Percentiles rank a stretch among this genome's conserved stretches.
Evolutionary conservation across 176 grass and related monocot genomes (phyloP).

Genomic region (Elymus sibiricus): DNA sequence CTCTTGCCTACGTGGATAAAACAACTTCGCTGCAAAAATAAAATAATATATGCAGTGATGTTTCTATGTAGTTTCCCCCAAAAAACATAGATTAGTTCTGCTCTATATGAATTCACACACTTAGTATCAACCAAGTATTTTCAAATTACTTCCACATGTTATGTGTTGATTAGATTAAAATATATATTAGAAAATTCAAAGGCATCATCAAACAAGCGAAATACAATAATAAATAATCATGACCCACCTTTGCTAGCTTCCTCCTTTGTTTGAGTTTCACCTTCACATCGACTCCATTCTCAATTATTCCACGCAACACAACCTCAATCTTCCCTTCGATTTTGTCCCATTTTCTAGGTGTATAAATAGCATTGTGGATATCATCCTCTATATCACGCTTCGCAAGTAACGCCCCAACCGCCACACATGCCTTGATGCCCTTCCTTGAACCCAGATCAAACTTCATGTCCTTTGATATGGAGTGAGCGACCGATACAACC

Average conservation of each 20-base stretch:
- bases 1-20: neutral
- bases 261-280: slow-evolving; percentile 70
- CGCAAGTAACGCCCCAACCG: slow-evolving; percentile 54
- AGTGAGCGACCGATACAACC: slow-evolving; percentile 64
- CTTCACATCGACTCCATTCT: slow-evolving; percentile 72
- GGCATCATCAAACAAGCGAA: neutral
- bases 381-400: slow-evolving; percentile 69
- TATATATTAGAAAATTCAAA: neutral
- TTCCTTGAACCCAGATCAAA: slow-evolving; percentile 68
- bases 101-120: neutral
- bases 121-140: neutral
- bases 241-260: slow-evolving; percentile 35
- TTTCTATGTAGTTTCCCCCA: neutral
- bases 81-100: neutral
- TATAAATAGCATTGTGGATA: slow-evolving; percentile 70
- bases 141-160: neutral
- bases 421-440: slow-evolving; percentile 55
- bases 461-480: slow-evolving; percentile 82
- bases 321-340: slow-evolving; percentile 74
- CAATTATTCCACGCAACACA: slow-evolving; percentile 49
- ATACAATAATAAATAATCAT: neutral
- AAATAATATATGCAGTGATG: neutral
- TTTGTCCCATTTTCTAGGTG: slow-evolving; percentile 69
- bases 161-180: neutral
- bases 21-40: neutral